phyloP scores from a whole-genome alignment of 495 filamentous ascomycete species.

The Penicillium salamii region DNA sequence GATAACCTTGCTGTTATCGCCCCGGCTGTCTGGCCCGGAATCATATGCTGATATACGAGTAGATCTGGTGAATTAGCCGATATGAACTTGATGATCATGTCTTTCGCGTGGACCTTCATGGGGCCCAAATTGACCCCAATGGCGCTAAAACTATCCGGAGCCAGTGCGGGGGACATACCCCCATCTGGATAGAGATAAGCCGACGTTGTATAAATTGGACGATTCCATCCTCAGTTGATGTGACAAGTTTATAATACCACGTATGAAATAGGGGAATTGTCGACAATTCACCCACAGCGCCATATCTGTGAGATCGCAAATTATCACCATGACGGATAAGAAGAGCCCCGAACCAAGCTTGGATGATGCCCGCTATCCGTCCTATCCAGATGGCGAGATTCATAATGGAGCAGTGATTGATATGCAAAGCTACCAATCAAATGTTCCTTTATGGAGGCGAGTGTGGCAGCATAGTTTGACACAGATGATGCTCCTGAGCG shows the following conservation, averaged over 20 bases:
- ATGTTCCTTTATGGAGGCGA: conserved; percentile 25
- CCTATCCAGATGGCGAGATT: background rate
- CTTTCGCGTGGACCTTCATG: background rate
- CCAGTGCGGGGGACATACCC: background rate
- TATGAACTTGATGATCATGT: too few species aligned
- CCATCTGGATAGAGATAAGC: background rate
- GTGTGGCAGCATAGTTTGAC: conserved; percentile 32
- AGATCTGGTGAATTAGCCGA: background rate
- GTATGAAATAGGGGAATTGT: background rate
- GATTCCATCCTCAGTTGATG: background rate
- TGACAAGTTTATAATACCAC: background rate
- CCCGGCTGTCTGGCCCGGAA: background rate
- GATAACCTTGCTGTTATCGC: background rate
- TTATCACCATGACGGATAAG: conserved; percentile 13
- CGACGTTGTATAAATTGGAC: background rate
- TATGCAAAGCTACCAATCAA: conserved; percentile 15
- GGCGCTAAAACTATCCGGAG: background rate
- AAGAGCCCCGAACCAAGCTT: conserved; percentile 8
- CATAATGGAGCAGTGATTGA: conserved; percentile 3
- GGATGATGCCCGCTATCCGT: background rate
- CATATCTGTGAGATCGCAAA: background rate
- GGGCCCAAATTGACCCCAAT: background rate
- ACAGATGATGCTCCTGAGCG: conserved; percentile 29
- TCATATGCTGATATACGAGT: background rate
- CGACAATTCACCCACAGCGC: background rate